These are phyloP conservation scores for Aspergillus sp. DNA, from an alignment of 2,329 filamentous ascomycete genomes.

Conservation along the genomic window DNA sequence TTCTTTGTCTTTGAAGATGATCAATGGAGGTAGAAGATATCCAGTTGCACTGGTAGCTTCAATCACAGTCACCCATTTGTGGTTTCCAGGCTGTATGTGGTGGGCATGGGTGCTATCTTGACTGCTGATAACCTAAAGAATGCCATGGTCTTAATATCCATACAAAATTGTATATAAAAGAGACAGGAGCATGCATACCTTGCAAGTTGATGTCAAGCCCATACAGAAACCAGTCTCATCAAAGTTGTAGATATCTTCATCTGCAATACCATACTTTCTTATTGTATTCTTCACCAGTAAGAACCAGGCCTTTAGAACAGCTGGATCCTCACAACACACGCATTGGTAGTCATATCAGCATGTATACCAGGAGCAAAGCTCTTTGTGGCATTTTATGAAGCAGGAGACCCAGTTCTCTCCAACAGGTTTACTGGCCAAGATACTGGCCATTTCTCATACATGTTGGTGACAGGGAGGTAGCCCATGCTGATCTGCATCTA, in stretches of 20 bases:
- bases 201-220: constrained; percentile 7
- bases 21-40: constrained; percentile 4
- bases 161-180: neutral
- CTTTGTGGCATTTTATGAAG: neutral
- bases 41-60: constrained; percentile 2
- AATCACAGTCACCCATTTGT: constrained; percentile 8
- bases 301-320: constrained; percentile 6
- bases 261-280: constrained; percentile 5
- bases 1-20: constrained; percentile 7
- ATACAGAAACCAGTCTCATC: constrained; percentile 13
- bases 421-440: neutral
- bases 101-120: constrained; percentile 7
- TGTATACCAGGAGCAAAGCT: neutral
- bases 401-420: neutral
- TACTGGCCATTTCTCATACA: neutral
- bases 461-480: neutral
- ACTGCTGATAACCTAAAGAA: constrained; percentile 2
- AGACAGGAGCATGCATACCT: constrained; percentile 1
- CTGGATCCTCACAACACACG: neutral
- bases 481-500: neutral
- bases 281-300: constrained; percentile 3
- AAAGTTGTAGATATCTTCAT: constrained; percentile 13
- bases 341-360: constrained; percentile 1
- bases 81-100: constrained; percentile 6
- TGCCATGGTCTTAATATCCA: neutral